Conservation (phyloP, 108 stramenopile species). For the Nitzschia putrida region DNA sequence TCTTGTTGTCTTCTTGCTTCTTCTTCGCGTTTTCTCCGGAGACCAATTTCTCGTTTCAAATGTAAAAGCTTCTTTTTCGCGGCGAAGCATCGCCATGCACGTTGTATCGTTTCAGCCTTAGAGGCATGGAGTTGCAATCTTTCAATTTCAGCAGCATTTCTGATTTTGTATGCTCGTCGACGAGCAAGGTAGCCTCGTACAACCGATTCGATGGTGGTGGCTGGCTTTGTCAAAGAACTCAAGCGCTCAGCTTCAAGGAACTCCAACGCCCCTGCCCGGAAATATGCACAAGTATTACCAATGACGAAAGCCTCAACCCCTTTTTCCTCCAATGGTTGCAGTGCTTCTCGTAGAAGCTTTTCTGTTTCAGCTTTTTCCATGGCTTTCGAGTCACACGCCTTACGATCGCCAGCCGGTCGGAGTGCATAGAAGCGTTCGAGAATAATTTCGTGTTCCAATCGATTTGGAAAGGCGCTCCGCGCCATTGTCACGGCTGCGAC, state of each 20-base stretch:
- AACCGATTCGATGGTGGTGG: no score
- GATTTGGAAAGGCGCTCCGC: conserved; percentile 87
- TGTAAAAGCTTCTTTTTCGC: no score
- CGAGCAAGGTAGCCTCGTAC: no score
- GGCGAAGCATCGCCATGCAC: no score
- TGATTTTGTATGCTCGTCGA: no score
- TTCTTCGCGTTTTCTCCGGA: no score
- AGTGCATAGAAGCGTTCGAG: conserved; percentile 68
- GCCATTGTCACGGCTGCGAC: conserved; percentile 79
- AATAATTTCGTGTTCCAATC: conserved; percentile 71
- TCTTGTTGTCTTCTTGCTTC: no score
- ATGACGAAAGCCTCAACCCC: conserved; percentile 50
- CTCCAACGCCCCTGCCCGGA: conserved; percentile 79
- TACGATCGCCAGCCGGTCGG: not conserved
- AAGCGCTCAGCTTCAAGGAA: conserved; percentile 40
- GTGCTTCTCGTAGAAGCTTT: not conserved
- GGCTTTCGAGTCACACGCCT: not conserved
- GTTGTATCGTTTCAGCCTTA: no score
- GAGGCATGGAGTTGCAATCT: no score
- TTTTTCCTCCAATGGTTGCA: conserved; percentile 5
- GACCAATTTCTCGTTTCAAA: no score
- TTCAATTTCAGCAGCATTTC: no score
- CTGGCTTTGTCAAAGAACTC: no score
- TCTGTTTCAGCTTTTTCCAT: conserved; percentile 11
- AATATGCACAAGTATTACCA: conserved; percentile 77